Conservation (phyloP, 352 stramenopile genomes). For the Globisporangium spinosum region DNA sequence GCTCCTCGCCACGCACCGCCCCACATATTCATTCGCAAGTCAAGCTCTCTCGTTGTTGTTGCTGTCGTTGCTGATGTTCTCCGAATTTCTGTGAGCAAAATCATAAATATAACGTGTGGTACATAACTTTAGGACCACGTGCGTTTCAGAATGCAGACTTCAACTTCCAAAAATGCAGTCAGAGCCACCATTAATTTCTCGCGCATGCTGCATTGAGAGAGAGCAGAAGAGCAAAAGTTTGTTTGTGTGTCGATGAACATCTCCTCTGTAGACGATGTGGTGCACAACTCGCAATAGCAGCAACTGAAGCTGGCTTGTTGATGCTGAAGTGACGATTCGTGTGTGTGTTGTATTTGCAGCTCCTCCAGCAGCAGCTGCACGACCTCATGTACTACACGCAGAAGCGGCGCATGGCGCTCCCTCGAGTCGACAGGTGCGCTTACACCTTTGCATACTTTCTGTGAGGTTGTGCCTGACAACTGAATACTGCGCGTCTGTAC, state of each 20-base stretch:
- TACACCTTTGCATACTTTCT: background rate
- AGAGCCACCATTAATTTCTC: background rate
- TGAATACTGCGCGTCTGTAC: background rate
- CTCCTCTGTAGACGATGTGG: conserved; percentile 17
- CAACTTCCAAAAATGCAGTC: conserved; percentile 9
- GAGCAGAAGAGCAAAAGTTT: background rate
- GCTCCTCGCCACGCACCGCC: conserved; percentile 1
- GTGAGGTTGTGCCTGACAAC: background rate
- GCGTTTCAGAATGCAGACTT: conserved; percentile 11
- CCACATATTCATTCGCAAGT: conserved; percentile 1
- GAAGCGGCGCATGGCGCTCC: conserved; percentile 38
- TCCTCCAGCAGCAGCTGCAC: conserved; percentile 57
- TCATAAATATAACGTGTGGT: background rate
- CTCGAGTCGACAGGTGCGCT: conserved; percentile 58
- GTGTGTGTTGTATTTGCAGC: conserved; percentile 18
- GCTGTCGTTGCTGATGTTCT: background rate
- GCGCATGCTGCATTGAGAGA: background rate
- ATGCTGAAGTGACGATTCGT: background rate
- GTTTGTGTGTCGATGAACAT: conserved; percentile 9
- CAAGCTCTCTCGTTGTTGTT: background rate
- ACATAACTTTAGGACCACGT: background rate
- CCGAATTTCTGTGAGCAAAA: background rate
- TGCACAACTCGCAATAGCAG: background rate
- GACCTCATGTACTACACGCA: conserved; percentile 55
- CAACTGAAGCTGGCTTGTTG: background rate